These are phyloP conservation scores for Arthrobotrys entomopaga DNA, from an alignment of 2,329 filamentous ascomycete species.

Conservation along the genomic window DNA sequence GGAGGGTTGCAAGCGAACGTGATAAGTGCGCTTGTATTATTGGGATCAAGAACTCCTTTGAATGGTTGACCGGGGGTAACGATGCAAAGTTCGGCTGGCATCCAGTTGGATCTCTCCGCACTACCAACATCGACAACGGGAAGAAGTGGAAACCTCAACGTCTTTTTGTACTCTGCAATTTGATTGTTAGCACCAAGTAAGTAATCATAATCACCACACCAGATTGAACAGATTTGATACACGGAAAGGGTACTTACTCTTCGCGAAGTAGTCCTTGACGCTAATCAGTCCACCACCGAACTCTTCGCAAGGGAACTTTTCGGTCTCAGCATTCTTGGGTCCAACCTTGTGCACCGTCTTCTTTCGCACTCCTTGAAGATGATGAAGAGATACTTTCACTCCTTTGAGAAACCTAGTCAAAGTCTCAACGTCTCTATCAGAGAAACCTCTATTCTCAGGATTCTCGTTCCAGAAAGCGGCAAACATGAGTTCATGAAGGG, in stretches of 20 bases:
- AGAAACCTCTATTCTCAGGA: constrained; percentile 18
- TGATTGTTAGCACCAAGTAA: constrained; percentile 1
- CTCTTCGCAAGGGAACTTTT: constrained; percentile 61
- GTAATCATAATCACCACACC: neutral
- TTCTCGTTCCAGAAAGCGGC: constrained; percentile 19
- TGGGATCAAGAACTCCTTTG: constrained; percentile 69
- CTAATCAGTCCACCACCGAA: constrained; percentile 61
- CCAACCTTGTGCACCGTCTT: constrained; percentile 58
- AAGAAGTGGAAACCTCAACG: constrained; percentile 62
- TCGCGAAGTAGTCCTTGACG: constrained; percentile 67
- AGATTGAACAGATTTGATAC: neutral
- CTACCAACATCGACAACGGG: constrained; percentile 72
- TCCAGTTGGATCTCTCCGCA: constrained; percentile 68
- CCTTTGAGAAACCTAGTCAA: constrained; percentile 29
- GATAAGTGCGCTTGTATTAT: constrained; percentile 76
- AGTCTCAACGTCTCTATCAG: constrained; percentile 24
- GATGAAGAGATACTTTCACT: constrained; percentile 47
- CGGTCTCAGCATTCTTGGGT: constrained; percentile 59
- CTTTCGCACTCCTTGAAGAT: constrained; percentile 58
- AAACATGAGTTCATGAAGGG: constrained; percentile 50
- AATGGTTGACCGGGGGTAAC: constrained; percentile 74
- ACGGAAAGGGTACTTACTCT: constrained; percentile 60
- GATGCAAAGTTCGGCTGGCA: constrained; percentile 74
- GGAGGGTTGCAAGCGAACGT: constrained; percentile 76
- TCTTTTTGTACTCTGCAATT: constrained; percentile 62